Evolutionary conservation across 257 asterid species (phyloP), one percentile per base, ranked within the genome.

Genomic region (Osmanthus fragrans): DNA sequence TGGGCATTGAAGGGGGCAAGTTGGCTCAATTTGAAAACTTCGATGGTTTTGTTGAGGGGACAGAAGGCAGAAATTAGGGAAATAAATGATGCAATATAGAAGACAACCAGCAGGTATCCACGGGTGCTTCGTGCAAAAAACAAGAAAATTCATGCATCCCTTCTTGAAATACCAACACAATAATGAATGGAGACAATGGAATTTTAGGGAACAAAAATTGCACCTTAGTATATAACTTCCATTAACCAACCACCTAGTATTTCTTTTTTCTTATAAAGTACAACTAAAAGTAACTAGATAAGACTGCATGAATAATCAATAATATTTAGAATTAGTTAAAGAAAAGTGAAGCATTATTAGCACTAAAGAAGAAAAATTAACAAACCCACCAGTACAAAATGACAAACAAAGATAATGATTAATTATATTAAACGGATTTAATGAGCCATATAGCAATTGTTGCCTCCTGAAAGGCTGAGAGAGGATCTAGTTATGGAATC

Each of bases 21-120:
- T 78, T 47, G 79, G 75, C 74, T 67, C 76, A 73, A 29, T 86
- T 89, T 92, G 96, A 84, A 85, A 92, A 91, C 88, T 88, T 92
- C 83, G 80, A 94, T 92, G 97, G 90, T 90, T 88, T 92, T 94
- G 97, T 79, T 92, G 88, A 84, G 91, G 97, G 92, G 94, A 92
- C 98, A 92, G 39, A 80, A 82, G 76, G 90, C 97, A 89, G 80
- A 85, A 86, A 72, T 92, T 88, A 86, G 92, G 97, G 96, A 83
- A 76, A 78, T 74, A 25, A 83, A 73, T 81, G 70, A 71, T 76
- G 66, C 77, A 15, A 77, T 78, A 25, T 79, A 67, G 77, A 82
- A 86, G 89, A 87, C 94, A 82, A 51, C 49, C 49, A 40, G 15
- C 49, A 40, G 15, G 49, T 42, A 77, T 85, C 82, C 75, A 80